Evolutionary conservation across 805 yeast genomes (phyloP), one percentile per base, ranked within the genome.

Genomic region (Ogataea chonburiensis): DNA sequence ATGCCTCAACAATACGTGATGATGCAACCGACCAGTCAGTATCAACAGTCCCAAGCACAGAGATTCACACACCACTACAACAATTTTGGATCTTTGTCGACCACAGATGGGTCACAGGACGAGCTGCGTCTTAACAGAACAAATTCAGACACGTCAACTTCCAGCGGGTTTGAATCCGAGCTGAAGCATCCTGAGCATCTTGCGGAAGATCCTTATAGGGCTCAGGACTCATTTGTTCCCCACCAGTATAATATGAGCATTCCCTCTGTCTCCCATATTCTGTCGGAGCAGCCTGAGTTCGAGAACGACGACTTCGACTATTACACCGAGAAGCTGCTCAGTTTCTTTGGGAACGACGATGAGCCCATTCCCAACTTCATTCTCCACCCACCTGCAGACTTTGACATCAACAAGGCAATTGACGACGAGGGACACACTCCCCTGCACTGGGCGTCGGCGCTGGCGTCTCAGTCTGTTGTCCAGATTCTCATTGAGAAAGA

Each of bases 371-470:
- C 64, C 6, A 49, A 55, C 16, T 64, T 72, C 34, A 53, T 79
- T 17, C 56, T 67, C 19, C 61, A 67, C 34, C 83, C 85, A 5
- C 89, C 91, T 1, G 62, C 66, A 23, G 75, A 77, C 49, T 76
- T 81, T 40, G 73, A 79, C 47, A 73, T 82, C 34, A 77, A 81
- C 53, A 81, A 73, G 41, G 70, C 81, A 3, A 78, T 85, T 14
- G 95, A 85, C 51, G 78, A 77, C 42, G 93, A 85, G 47, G 91
- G 91, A 0, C 88, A 85, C 52, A 79, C 89, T 0, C 76, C 88
- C 1, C 66, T 85, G 36, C 95, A 85, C 56, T 85, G 95, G 95
- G 93, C 94, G 0, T 72, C 86, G 19, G 81, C 93, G 0, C 73
- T 85, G 78, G 91, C 86, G 1, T 75, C 79, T 41, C 53, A 72